These are phyloP conservation scores for Elsinoe australis DNA, from an alignment of 2,329 filamentous ascomycete species.

Conservation along the genomic window DNA sequence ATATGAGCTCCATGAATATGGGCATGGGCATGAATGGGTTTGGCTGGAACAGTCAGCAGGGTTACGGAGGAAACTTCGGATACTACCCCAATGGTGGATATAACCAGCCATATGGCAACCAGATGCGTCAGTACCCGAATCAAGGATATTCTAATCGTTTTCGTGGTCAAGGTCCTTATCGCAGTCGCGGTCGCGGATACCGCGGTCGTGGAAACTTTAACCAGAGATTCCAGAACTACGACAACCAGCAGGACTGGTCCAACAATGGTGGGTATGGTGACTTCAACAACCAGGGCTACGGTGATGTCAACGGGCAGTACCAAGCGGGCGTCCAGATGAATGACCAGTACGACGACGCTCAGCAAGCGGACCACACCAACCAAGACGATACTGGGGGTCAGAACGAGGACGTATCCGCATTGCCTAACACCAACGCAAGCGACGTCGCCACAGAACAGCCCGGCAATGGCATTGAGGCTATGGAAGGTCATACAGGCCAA, in stretches of 20 bases:
- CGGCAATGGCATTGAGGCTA: too few relatives aligned
- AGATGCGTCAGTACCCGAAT: conserved; percentile 49
- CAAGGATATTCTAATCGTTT: conserved; percentile 65
- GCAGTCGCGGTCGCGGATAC: conserved; percentile 36
- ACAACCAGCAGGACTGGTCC: conserved; percentile 13
- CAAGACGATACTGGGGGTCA: conserved; percentile 9
- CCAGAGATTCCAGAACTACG: conserved; percentile 20
- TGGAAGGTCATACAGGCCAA: not conserved
- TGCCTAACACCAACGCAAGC: too few relatives aligned
- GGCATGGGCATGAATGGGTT: conserved; percentile 60
- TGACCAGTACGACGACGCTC: not conserved
- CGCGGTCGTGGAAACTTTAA: conserved; percentile 25
- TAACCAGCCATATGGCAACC: conserved; percentile 41
- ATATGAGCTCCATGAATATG: conserved; percentile 54
- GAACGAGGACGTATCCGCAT: conserved; percentile 10
- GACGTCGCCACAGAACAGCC: too few relatives aligned
- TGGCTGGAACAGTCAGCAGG: conserved; percentile 63
- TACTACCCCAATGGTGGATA: conserved; percentile 46
- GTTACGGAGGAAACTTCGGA: conserved; percentile 65
- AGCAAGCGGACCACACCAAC: conserved; percentile 7
- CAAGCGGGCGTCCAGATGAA: not conserved
- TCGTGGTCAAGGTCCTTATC: conserved; percentile 55
- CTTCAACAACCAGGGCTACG: not conserved
- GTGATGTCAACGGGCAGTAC: not conserved
- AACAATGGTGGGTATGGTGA: not conserved